Base-by-base conservation (phyloP, 2,329 filamentous ascomycete species). In the Ophiostoma pallidulum region DNA sequence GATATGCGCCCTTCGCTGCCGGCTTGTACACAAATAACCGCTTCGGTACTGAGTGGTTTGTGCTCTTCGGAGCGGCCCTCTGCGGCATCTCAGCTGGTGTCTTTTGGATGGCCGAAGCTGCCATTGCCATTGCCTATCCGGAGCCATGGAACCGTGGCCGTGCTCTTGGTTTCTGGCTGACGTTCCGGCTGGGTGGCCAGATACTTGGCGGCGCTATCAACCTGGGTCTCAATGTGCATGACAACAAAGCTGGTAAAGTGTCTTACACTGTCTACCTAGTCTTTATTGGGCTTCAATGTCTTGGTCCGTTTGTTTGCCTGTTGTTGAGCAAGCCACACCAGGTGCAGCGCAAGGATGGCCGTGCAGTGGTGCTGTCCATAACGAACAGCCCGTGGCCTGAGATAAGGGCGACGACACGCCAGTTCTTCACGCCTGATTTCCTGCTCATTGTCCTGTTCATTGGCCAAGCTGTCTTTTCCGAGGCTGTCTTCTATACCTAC, bases 91-190 rank as follows among this genome's bases (percentile, higher is more conserved):
- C 78, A 0, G 83, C 84, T 0, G 84, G 84, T 0, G 69, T 87
- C 0, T 87, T 87, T 62, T 88, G 84, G 84, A 80, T 80, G 70
- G 77, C 82, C 0, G 84, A 88, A 62, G 80, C 80, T 1, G 82
- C 84, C 0, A 84, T 88, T 48, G 82, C 82, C 0, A 75, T 87
- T 18, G 72, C 78, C 0, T 88, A 88, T 53, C 82, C 83, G 0
- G 83, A 87, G 56, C 80, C 82, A 0, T 78, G 76, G 58, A 84
- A 84, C 41, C 73, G 76, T 45, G 81, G 80, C 0, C 73, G 73
- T 14, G 77, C 79, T 16, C 65, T 87, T 0, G 83, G 81, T 0
- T 80, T 82, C 57, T 88, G 84, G 84, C 43, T 52, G 4, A 71
- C 67, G 0, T 75, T 67, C 53, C 66, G 71, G 0, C 69, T 84